phyloP scores from a whole-genome alignment of 2,329 filamentous ascomycete genomes.

The Plenodomus tracheiphilus region DNA sequence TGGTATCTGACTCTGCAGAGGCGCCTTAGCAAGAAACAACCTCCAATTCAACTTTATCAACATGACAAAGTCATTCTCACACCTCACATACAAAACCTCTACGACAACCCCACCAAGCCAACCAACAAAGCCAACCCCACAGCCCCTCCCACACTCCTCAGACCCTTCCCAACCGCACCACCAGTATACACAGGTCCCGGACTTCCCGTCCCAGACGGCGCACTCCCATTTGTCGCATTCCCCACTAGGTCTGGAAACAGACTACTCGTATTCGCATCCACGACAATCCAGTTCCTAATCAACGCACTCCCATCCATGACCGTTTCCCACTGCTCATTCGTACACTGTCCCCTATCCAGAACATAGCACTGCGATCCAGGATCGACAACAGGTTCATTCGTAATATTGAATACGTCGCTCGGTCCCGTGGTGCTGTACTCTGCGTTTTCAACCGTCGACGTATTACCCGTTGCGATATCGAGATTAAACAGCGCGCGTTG shows the following conservation, averaged over 20 bases:
- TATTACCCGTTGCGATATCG: constrained; percentile 59
- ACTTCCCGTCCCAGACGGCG: not conserved
- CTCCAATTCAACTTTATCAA: too few relatives aligned
- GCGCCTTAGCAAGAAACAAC: too few relatives aligned
- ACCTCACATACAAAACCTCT: not conserved
- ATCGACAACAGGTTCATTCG: constrained; percentile 48
- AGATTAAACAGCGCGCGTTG: constrained; percentile 55
- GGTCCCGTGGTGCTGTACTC: constrained; percentile 43
- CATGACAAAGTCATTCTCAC: too few relatives aligned
- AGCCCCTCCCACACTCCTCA: not conserved
- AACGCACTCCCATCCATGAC: constrained; percentile 38
- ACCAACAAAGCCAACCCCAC: not conserved
- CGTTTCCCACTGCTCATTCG: constrained; percentile 33
- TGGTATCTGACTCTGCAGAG: too few relatives aligned
- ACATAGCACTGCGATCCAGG: constrained; percentile 45
- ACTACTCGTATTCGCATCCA: constrained; percentile 36
- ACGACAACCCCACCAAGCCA: not conserved
- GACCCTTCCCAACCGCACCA: not conserved
- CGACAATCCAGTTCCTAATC: constrained; percentile 40
- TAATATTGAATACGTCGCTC: constrained; percentile 49
- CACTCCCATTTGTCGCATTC: constrained; percentile 5
- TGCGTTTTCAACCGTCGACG: constrained; percentile 46
- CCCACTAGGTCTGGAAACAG: constrained; percentile 32
- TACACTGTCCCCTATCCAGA: constrained; percentile 33
- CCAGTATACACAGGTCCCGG: not conserved